A percentile compares a stretch with the other conserved stretches of the same genome.
These are phyloP conservation scores for Asterochloris sp. DNA, from an alignment of 139 green algal species.

Conservation along the genomic window DNA sequence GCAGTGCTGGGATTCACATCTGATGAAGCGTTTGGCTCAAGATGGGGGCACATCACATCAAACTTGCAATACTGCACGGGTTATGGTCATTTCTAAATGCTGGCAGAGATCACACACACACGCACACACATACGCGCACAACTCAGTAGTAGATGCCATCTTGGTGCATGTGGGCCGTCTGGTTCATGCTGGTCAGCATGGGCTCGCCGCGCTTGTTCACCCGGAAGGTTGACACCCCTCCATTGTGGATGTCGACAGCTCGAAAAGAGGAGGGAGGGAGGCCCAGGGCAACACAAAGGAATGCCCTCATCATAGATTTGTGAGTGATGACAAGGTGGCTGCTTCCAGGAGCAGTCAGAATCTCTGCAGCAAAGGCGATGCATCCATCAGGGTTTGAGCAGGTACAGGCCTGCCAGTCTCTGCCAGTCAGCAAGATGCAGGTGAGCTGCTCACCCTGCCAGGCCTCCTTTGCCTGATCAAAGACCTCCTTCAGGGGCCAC, in stretches of 20 bases:
- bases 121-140: too few species aligned
- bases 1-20: too few species aligned
- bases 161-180: constrained; percentile 54
- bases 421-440: not conserved
- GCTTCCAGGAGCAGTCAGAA: constrained; percentile 30
- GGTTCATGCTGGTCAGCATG: constrained; percentile 59
- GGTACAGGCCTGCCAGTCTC: not conserved
- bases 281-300: constrained; percentile 59
- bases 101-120: too few species aligned
- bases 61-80: too few species aligned
- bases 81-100: too few species aligned
- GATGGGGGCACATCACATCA: too few species aligned
- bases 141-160: constrained; percentile 25
- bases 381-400: not conserved
- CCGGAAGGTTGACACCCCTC: constrained; percentile 55
- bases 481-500: constrained; percentile 55
- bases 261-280: constrained; percentile 51
- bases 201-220: constrained; percentile 51
- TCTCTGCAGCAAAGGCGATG: constrained; percentile 18
- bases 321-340: constrained; percentile 63
- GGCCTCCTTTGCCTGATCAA: constrained; percentile 31
- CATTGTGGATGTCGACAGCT: constrained; percentile 66
- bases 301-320: constrained; percentile 63
- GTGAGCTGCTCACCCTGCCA: constrained; percentile 36
- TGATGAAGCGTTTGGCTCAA: too few species aligned